A percentile compares a stretch with the other conserved stretches of the same genome.
Conservation (phyloP, 352 stramenopile genomes). For the Plasmopara muralis region DNA sequence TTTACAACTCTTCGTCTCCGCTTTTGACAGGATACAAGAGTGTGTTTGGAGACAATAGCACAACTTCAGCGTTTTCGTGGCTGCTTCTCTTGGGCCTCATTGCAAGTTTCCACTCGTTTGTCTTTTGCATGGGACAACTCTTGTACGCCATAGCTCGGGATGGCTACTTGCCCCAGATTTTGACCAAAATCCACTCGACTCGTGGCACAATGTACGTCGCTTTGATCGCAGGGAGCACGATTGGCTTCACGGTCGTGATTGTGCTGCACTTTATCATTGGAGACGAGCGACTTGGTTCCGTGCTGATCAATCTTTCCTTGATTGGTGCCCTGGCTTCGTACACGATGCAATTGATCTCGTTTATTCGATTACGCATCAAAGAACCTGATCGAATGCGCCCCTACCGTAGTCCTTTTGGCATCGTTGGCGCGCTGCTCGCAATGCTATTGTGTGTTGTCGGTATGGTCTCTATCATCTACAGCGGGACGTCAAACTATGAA, state of each 20-base stretch:
- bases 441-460: conserved; percentile 35
- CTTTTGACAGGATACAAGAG: conserved; percentile 55
- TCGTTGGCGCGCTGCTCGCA: conserved; percentile 38
- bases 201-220: conserved; percentile 46
- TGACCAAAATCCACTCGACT: conserved; percentile 40
- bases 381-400: conserved; percentile 43
- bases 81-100: conserved; percentile 56
- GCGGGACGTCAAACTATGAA: conserved; percentile 42
- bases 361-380: conserved; percentile 46
- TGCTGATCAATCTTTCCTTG: conserved; percentile 65
- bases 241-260: conserved; percentile 42
- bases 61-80: conserved; percentile 62
- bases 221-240: conserved; percentile 39
- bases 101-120: conserved; percentile 67
- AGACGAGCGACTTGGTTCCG: conserved; percentile 46
- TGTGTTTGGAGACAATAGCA: conserved; percentile 63
- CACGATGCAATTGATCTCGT: conserved; percentile 44
- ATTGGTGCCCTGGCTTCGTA: conserved; percentile 68
- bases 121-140: conserved; percentile 71
- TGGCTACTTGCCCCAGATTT: conserved; percentile 42
- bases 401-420: conserved; percentile 50
- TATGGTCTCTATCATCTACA: conserved; percentile 67
- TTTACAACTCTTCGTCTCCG: conserved; percentile 41
- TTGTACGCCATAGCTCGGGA: conserved; percentile 62
- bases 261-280: conserved; percentile 55